These are phyloP conservation scores for Meredithiella fracta DNA, from an alignment of 2,329 filamentous ascomycete species.

Conservation along the genomic window DNA sequence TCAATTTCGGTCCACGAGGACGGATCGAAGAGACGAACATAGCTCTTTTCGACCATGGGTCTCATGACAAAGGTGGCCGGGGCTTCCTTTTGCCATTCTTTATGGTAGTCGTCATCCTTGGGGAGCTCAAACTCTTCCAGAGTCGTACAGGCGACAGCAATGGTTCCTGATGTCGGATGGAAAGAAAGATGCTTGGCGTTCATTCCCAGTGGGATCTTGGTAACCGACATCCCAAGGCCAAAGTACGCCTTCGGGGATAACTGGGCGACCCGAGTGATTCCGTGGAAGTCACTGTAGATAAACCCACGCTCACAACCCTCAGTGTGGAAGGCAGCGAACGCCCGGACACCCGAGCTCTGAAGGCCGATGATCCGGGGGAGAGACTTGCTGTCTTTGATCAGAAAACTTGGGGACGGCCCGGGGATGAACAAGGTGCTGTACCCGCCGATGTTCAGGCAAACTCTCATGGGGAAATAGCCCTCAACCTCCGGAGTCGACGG, in stretches of 20 bases:
- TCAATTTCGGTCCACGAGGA: slow-evolving; percentile 66
- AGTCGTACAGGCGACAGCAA: slow-evolving; percentile 57
- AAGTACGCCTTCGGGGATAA: slow-evolving; percentile 49
- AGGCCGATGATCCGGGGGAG: slow-evolving; percentile 59
- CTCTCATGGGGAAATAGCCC: slow-evolving; percentile 30
- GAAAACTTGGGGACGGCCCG: slow-evolving; percentile 61
- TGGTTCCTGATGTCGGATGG: slow-evolving; percentile 57
- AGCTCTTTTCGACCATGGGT: slow-evolving; percentile 55
- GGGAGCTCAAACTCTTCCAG: slow-evolving; percentile 63
- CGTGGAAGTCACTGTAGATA: slow-evolving; percentile 58
- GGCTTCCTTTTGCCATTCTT: slow-evolving; percentile 64
- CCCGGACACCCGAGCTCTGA: slow-evolving; percentile 49
- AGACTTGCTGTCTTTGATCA: slow-evolving; percentile 68
- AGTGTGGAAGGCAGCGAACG: slow-evolving; percentile 62
- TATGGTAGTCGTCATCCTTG: slow-evolving; percentile 69
- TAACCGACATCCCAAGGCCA: slow-evolving; percentile 60
- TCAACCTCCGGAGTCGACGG: neutral
- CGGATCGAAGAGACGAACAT: slow-evolving; percentile 64
- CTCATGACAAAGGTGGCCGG: slow-evolving; percentile 35
- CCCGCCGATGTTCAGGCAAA: slow-evolving; percentile 51
- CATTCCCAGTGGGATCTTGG: slow-evolving; percentile 51
- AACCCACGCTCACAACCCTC: slow-evolving; percentile 66
- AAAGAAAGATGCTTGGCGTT: slow-evolving; percentile 62
- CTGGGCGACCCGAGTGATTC: slow-evolving; percentile 57
- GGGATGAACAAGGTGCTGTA: slow-evolving; percentile 72